Conservation (phyloP, 192 early-diverging fungal species). For the Phlyctochytrium arcticum region DNA sequence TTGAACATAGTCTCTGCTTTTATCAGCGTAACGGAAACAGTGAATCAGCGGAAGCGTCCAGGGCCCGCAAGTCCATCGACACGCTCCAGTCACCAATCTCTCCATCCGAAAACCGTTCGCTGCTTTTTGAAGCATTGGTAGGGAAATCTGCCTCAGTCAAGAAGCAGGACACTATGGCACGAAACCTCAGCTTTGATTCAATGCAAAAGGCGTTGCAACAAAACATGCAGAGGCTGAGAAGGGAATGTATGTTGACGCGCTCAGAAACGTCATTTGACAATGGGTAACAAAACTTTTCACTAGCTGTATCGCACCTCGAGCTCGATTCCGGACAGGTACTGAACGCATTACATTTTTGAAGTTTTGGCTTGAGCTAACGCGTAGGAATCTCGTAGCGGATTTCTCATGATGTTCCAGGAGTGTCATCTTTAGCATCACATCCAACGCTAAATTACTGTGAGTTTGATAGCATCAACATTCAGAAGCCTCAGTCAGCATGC, state of each 20-base stretch:
- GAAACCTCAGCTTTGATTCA: constrained; percentile 57
- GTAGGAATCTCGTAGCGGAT: constrained; percentile 8
- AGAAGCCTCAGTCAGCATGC: neutral
- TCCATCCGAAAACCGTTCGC: no score
- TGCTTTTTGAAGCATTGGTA: no score
- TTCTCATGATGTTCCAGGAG: constrained; percentile 27
- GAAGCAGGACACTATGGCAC: constrained; percentile 21
- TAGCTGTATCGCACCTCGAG: neutral
- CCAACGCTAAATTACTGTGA: constrained; percentile 48
- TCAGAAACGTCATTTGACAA: neutral
- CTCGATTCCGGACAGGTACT: constrained; percentile 7
- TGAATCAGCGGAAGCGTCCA: constrained; percentile 14
- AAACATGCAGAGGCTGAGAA: constrained; percentile 36
- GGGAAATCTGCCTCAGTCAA: neutral
- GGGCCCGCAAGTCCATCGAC: neutral
- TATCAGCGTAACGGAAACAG: no score
- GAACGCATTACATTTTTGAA: no score
- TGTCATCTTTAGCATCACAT: constrained; percentile 43
- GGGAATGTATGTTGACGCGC: constrained; percentile 23
- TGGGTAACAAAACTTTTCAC: constrained; percentile 13
- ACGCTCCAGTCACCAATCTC: no score
- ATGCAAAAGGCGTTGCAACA: constrained; percentile 54
- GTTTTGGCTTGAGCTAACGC: no score
- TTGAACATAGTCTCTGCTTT: no score
- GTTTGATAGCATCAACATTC: neutral